Evolutionary conservation across 1,139 yeast species (phyloP).

Genomic region (Magnusiomyces magnusii): DNA sequence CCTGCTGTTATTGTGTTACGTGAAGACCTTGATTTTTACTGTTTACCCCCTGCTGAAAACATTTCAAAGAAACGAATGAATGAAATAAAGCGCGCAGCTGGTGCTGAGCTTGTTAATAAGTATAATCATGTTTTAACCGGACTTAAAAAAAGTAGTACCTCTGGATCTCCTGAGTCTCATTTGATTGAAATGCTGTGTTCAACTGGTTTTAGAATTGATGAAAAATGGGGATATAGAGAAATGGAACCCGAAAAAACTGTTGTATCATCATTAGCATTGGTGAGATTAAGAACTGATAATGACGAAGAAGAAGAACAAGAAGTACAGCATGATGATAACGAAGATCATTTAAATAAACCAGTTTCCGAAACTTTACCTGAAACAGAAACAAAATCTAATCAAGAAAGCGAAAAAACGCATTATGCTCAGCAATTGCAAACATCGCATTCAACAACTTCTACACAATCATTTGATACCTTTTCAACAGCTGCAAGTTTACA

Average conservation of each 20-base stretch:
- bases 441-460: neutral
- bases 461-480: neutral
- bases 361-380: neutral
- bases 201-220: slow-evolving; percentile 63
- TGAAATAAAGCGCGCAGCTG: slow-evolving; percentile 62
- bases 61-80: slow-evolving; percentile 39
- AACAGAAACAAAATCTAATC: neutral
- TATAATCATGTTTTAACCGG: slow-evolving; percentile 71
- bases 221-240: slow-evolving; percentile 81
- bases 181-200: slow-evolving; percentile 90
- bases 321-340: neutral
- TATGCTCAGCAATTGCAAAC: neutral
- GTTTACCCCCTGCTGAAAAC: slow-evolving; percentile 57
- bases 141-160: slow-evolving; percentile 34
- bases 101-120: slow-evolving; percentile 44
- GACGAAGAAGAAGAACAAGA: slow-evolving; percentile 5
- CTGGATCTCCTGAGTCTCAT: slow-evolving; percentile 94
- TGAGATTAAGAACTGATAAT: slow-evolving; percentile 42
- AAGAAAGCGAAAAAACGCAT: neutral
- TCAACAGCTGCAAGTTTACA: neutral
- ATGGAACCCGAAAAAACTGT: slow-evolving; percentile 84
- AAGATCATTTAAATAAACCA: neutral
- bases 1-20: slow-evolving; percentile 90
- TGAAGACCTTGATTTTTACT: slow-evolving; percentile 91
- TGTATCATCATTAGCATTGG: slow-evolving; percentile 74